Evolutionary conservation across 768 basidiomycete genomes (phyloP).

Genomic region (Leccinellum rugosiceps): DNA sequence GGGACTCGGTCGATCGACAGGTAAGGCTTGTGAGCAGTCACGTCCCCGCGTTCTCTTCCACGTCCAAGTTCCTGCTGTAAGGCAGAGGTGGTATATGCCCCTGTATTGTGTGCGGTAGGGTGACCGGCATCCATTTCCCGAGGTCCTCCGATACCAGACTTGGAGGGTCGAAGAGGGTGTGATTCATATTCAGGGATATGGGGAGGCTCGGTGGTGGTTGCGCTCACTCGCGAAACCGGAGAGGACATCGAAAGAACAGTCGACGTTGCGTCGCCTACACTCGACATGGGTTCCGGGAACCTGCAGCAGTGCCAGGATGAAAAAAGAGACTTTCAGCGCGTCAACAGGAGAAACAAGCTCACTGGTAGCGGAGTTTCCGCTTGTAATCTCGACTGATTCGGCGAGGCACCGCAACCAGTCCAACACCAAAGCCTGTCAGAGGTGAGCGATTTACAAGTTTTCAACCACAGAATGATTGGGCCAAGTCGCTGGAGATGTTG

Average conservation of each 20-base stretch:
- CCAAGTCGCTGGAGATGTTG: neutral
- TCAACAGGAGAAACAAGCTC: neutral
- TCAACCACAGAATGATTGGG: neutral
- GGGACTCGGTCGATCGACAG: conserved; percentile 1
- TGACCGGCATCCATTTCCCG: conserved; percentile 11
- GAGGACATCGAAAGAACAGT: conserved; percentile 14
- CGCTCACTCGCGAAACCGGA: conserved; percentile 8
- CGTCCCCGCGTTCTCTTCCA: neutral
- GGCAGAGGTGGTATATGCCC: neutral
- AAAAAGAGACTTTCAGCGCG: neutral
- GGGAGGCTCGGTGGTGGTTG: conserved; percentile 2
- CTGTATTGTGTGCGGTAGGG: neutral
- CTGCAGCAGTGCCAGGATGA: neutral
- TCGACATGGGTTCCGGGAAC: conserved; percentile 14
- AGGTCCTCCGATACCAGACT: conserved; percentile 18
- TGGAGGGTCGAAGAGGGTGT: conserved; percentile 1
- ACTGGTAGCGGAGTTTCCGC: neutral
- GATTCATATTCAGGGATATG: neutral
- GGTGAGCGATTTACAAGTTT: neutral
- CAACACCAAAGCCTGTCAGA: conserved; percentile 7
- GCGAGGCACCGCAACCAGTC: neutral
- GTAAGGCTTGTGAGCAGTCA: neutral
- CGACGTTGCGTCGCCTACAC: conserved; percentile 12
- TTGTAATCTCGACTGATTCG: conserved; percentile 11
- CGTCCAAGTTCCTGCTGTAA: neutral